Evolutionary conservation across 257 asterid genomes (phyloP).

Genomic region (Perilla frutescens): DNA sequence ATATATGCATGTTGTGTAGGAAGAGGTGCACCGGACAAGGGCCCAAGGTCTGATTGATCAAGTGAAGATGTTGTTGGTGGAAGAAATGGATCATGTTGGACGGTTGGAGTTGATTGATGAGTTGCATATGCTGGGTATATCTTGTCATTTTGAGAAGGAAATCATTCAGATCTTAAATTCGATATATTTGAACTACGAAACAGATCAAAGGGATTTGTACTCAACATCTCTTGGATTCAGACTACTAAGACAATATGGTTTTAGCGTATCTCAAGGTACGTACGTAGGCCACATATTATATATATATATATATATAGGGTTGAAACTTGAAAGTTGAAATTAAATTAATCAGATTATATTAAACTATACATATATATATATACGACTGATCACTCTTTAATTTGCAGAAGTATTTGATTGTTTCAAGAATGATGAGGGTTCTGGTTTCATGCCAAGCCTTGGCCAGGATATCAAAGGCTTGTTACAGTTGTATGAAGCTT

Average conservation of each 20-base stretch:
- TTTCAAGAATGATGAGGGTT: slow-evolving; percentile 11
- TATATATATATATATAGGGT: no score
- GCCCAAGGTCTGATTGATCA: neutral
- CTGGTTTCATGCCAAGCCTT: neutral
- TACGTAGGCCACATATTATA: no score
- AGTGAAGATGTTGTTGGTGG: slow-evolving; percentile 19
- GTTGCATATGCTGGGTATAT: slow-evolving; percentile 1
- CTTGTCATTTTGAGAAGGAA: slow-evolving; percentile 1
- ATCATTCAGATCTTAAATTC: neutral
- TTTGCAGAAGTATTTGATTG: neutral
- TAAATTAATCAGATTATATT: neutral
- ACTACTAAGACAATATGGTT: slow-evolving; percentile 17
- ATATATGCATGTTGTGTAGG: neutral
- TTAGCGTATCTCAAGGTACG: slow-evolving; percentile 11
- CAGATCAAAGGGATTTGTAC: slow-evolving; percentile 4
- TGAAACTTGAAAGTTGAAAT: no score
- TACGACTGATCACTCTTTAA: neutral
- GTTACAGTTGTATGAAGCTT: slow-evolving; percentile 22
- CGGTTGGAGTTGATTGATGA: slow-evolving; percentile 20
- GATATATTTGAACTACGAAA: neutral
- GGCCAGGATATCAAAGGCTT: slow-evolving; percentile 1
- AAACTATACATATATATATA: no score
- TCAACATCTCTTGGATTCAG: slow-evolving; percentile 2
- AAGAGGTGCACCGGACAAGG: neutral
- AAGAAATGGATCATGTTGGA: neutral